phyloP scores from a whole-genome alignment of 257 asterid species.

The Marsdenia floribunda region DNA sequence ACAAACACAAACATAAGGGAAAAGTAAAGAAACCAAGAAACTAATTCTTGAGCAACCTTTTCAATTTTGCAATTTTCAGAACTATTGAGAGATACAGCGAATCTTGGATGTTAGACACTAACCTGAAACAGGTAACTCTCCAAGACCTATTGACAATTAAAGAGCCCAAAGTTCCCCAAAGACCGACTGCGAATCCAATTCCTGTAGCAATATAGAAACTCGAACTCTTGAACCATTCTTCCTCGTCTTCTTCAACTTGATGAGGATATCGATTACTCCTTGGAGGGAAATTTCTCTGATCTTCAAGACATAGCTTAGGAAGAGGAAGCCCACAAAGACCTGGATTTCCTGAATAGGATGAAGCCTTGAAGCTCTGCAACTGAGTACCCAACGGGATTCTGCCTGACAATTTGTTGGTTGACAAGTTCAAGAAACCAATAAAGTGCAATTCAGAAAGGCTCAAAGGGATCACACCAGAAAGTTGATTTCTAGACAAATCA shows the following conservation, averaged over 20 bases:
- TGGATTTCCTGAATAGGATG: not conserved
- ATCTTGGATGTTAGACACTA: not conserved
- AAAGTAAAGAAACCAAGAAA: too few relatives aligned
- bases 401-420: not conserved
- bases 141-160: not conserved
- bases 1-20: not conserved
- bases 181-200: not conserved
- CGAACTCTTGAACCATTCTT: not conserved
- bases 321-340: conserved; percentile 1
- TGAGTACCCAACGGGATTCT: not conserved
- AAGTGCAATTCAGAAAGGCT: not conserved
- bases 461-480: not conserved
- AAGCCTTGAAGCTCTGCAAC: not conserved
- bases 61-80: not conserved
- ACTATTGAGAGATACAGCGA: not conserved
- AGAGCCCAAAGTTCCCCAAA: not conserved
- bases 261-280: not conserved
- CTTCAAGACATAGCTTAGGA: not conserved
- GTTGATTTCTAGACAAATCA: not conserved
- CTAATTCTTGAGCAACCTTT: not conserved
- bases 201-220: not conserved
- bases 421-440: not conserved
- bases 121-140: not conserved
- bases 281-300: not conserved
- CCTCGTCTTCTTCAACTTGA: not conserved